Base-by-base conservation (phyloP, 2,329 filamentous ascomycete genomes). In the Colletotrichum sidae region DNA sequence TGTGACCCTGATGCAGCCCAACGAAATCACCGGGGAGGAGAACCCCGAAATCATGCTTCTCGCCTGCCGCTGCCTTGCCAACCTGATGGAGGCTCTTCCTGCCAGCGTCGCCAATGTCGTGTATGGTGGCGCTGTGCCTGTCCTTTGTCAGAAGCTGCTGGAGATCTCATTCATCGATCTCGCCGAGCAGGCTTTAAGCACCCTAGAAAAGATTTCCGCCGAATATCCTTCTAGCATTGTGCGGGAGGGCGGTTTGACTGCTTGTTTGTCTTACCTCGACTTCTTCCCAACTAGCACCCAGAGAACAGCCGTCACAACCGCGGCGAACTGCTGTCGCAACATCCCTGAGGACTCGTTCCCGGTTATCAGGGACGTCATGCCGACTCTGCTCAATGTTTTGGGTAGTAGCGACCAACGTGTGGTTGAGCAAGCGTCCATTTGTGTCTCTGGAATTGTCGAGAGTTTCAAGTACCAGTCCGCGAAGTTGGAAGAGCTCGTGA, bases 271-370 rank as follows among this genome's bases (percentile, higher is more conserved):
- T 0, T 98, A 96, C 75, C 86, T 99, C 63, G 96, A 99, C 76
- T 99, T 99, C 79, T 99, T 99, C 73, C 92, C 95, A 13, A 99
- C 96, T 0, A 96, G 95, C 77, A 98, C 96, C 2, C 96, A 99
- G 78, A 89, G 96, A 69, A 97, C 95, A 12, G 96, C 96, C 7
- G 96, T 99, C 8, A 98, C 94, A 3, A 99, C 95, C 11, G 96
- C 96, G 9, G 96, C 96, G 60, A 99, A 99, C 75, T 99, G 96
- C 81, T 99, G 96, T 77, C 92, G 96, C 68, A 97, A 97, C 74
- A 96, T 99, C 15, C 93, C 94, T 1, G 91, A 95, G 71, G 96
- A 98, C 73, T 96, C 93, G 0, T 99, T 99, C 74, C 84, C 89
- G 1, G 94, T 96, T 9, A 92, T 99, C 53, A 89, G 90, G 73